Evolutionary conservation across 2,329 filamentous ascomycete species (phyloP).

Genomic region (Talaromyces sp.): DNA sequence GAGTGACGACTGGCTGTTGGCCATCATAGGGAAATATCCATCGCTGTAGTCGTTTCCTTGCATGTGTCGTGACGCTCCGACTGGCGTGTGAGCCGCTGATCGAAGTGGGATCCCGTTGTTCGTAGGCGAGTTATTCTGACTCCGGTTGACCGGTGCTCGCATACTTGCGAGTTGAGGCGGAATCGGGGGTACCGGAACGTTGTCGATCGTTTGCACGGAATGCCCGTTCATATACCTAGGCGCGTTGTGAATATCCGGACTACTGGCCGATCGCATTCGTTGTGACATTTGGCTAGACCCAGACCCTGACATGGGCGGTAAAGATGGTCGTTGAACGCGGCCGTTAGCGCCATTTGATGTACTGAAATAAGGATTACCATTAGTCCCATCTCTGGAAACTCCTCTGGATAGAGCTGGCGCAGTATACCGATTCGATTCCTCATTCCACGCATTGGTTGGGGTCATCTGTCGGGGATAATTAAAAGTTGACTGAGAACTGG

Average conservation of each 20-base stretch:
- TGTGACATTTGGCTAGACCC: slow-evolving; percentile 54
- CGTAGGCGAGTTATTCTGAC: slow-evolving; percentile 75
- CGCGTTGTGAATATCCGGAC: slow-evolving; percentile 76
- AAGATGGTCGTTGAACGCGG: slow-evolving; percentile 65
- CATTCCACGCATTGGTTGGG: slow-evolving; percentile 65
- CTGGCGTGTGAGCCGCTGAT: slow-evolving; percentile 67
- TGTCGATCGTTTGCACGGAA: slow-evolving; percentile 52
- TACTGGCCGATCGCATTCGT: slow-evolving; percentile 86
- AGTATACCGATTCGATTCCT: slow-evolving; percentile 76
- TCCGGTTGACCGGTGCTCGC: slow-evolving; percentile 63
- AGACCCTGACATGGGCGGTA: slow-evolving; percentile 64
- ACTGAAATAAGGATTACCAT: slow-evolving; percentile 59
- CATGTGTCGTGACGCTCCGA: slow-evolving; percentile 50
- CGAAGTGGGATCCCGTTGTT: slow-evolving; percentile 63
- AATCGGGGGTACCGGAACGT: slow-evolving; percentile 72
- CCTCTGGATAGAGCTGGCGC: slow-evolving; percentile 80
- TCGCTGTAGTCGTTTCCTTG: slow-evolving; percentile 38
- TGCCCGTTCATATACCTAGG: slow-evolving; percentile 48
- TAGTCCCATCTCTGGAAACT: slow-evolving; percentile 71
- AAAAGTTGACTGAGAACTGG: slow-evolving; percentile 60
- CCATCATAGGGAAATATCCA: slow-evolving; percentile 12
- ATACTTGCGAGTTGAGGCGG: slow-evolving; percentile 64
- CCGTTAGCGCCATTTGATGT: slow-evolving; percentile 53
- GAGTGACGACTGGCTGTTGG: slow-evolving; percentile 16
- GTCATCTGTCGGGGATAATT: slow-evolving; percentile 72